Evolutionary conservation across 2,329 filamentous ascomycete genomes (phyloP).

Genomic region (Nemania sp.): DNA sequence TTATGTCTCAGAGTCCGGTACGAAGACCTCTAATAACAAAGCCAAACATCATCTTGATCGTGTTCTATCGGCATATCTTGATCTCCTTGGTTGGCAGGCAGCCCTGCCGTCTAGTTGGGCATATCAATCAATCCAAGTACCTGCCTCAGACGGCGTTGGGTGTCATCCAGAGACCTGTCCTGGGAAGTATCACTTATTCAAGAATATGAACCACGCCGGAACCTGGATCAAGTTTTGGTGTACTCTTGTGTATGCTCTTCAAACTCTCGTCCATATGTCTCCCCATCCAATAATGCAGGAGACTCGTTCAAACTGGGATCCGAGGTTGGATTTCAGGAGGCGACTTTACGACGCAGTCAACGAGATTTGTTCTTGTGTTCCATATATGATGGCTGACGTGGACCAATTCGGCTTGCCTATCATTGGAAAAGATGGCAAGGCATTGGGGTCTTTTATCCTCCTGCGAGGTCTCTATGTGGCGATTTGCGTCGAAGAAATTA

Average conservation of each 20-base stretch:
- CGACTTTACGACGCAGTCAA: constrained; percentile 9
- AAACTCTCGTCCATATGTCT: constrained; percentile 8
- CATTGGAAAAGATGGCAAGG: constrained; percentile 13
- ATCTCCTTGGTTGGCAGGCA: constrained; percentile 5
- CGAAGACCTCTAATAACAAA: not conserved
- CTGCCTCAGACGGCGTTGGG: not conserved
- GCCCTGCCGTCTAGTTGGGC: not conserved
- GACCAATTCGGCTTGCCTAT: constrained; percentile 15
- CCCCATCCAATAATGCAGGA: not conserved
- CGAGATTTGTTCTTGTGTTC: constrained; percentile 18
- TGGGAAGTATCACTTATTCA: constrained; percentile 15
- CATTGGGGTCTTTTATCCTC: constrained; percentile 17
- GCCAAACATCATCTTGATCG: constrained; percentile 4
- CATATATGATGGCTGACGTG: constrained; percentile 20
- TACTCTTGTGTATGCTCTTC: constrained; percentile 8
- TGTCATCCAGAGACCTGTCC: not conserved
- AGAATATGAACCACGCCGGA: constrained; percentile 9
- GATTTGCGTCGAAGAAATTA: constrained; percentile 4
- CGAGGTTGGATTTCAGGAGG: not conserved
- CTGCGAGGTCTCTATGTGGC: constrained; percentile 16
- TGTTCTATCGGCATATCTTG: constrained; percentile 4
- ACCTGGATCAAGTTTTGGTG: constrained; percentile 21
- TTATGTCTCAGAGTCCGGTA: not conserved
- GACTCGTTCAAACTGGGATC: not conserved
- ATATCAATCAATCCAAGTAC: constrained; percentile 7